Base-by-base conservation (phyloP, 768 basidiomycete species). In the Asterophora lycoperdoides region DNA sequence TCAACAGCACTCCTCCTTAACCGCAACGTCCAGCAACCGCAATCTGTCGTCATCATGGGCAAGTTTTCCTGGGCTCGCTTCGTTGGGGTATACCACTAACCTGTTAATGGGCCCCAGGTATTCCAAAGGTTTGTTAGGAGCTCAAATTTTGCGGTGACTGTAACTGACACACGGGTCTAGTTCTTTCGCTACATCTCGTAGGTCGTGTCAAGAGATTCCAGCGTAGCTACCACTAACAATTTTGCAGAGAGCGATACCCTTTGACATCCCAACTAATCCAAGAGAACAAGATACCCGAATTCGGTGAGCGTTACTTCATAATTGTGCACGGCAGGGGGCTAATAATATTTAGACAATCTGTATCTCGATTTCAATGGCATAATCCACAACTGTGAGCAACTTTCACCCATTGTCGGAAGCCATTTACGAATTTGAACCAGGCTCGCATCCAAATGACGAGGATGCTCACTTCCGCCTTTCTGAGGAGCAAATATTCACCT, bases 261-360 rank as follows among this genome's bases (percentile, higher is more conserved):
- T 79, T 99, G 57, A 99, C 94, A 13, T 98, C 95, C 14, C 96
- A 98, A 66, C 77, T 98, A 49, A 96, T 98, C 55, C 84, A 95
- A 67, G 93, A 96, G 74, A 96, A 97, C 73, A 93, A 93, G 75
- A 98, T 99, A 53, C 95, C 93, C 13, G 96, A 97, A 69, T 99
- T 99, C 63, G 95, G 92, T 88, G 53, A 52, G 78, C 64, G 2
- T 8, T 42, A 28, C 11, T n/a, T 20, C 44, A 11, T 36, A 15
- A 3, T 37, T 9, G 6, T 9, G 36, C n/a, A 38, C 43, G 50
- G 28, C 50, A 29, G 17, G 40, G 10, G 48, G 34, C 52, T 44
- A 29, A 46, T 42, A 49, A 44, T 54, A 40, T 47, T 48, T 58
- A 90, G 89, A 92, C 68, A 93, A 93, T 62, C 70, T 94, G 40